A percentile compares a stretch with the other conserved stretches of the same genome.
These are phyloP conservation scores for Exidia glandulosa DNA, from an alignment of 768 basidiomycete species.

Conservation along the genomic window DNA sequence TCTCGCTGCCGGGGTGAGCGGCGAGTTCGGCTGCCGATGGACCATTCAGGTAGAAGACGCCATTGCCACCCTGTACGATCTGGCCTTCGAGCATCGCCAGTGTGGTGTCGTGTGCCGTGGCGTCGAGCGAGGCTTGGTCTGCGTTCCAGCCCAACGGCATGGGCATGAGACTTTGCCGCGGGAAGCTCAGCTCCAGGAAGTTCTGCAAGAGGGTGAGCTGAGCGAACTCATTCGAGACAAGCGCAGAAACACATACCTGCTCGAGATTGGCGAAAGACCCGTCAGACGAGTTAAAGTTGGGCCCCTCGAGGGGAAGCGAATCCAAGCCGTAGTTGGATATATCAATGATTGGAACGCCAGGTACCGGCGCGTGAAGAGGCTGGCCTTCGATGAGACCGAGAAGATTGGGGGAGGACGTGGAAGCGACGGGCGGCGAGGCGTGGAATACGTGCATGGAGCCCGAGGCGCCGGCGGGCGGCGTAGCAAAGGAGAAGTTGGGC, in stretches of 20 bases:
- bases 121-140: not conserved
- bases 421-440: not conserved
- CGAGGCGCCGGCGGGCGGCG: not conserved
- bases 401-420: not conserved
- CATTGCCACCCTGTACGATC: too few relatives aligned
- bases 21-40: not conserved
- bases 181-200: not conserved
- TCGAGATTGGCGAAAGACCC: too few relatives aligned
- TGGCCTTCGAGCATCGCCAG: too few relatives aligned
- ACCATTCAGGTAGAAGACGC: too few relatives aligned
- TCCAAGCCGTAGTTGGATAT: too few relatives aligned
- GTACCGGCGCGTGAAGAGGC: too few relatives aligned
- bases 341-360: too few relatives aligned
- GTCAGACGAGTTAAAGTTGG: too few relatives aligned
- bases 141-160: not conserved
- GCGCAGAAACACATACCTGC: too few relatives aligned
- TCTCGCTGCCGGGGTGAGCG: not conserved
- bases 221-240: too few relatives aligned
- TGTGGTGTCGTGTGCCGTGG: not conserved
- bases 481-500: not conserved
- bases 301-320: too few relatives aligned
- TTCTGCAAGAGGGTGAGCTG: not conserved
- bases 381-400: too few relatives aligned
- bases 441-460: not conserved
- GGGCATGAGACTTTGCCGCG: not conserved